Conservation (phyloP, 805 yeast species). For the Candida palmyrensis region DNA sequence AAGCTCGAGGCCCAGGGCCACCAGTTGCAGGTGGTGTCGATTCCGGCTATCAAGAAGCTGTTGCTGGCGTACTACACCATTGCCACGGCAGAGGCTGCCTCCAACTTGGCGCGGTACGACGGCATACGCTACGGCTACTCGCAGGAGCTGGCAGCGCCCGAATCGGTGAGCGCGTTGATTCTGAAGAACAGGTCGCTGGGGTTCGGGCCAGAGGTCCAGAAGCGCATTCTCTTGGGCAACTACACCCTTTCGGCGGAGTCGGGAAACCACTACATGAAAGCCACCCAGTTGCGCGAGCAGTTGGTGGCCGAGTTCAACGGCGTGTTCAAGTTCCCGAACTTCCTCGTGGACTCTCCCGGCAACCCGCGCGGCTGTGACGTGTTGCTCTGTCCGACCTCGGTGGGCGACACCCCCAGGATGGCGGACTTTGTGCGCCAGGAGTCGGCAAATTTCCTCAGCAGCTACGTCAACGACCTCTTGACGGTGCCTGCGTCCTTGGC, state of each 20-base stretch:
- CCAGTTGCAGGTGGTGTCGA: slow-evolving; percentile 55
- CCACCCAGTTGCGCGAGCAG: slow-evolving; percentile 58
- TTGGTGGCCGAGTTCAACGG: slow-evolving; percentile 62
- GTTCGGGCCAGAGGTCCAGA: slow-evolving; percentile 79
- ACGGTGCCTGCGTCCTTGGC: slow-evolving; percentile 91
- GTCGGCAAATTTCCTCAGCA: slow-evolving; percentile 44
- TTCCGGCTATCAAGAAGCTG: slow-evolving; percentile 63
- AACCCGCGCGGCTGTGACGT: slow-evolving; percentile 50
- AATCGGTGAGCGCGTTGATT: slow-evolving; percentile 12
- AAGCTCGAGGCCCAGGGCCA: slow-evolving; percentile 44
- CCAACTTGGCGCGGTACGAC: slow-evolving; percentile 85
- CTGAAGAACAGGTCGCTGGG: slow-evolving; percentile 53
- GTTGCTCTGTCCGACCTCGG: slow-evolving; percentile 69
- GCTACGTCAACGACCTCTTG: slow-evolving; percentile 75
- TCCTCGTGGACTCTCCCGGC: slow-evolving; percentile 13
- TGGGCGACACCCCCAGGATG: slow-evolving; percentile 49
- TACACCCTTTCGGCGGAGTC: slow-evolving; percentile 78
- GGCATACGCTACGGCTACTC: slow-evolving; percentile 81
- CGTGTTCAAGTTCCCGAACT: slow-evolving; percentile 52
- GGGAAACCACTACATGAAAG: slow-evolving; percentile 69
- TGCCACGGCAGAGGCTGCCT: slow-evolving; percentile 91
- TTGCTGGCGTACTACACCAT: slow-evolving; percentile 82
- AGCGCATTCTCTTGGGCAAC: slow-evolving; percentile 81
- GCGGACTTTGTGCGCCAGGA: slow-evolving; percentile 34
- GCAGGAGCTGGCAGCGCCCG: slow-evolving; percentile 5